These are phyloP conservation scores for Rhodotorula toruloides DNA, from an alignment of 768 basidiomycete genomes.

Conservation along the genomic window DNA sequence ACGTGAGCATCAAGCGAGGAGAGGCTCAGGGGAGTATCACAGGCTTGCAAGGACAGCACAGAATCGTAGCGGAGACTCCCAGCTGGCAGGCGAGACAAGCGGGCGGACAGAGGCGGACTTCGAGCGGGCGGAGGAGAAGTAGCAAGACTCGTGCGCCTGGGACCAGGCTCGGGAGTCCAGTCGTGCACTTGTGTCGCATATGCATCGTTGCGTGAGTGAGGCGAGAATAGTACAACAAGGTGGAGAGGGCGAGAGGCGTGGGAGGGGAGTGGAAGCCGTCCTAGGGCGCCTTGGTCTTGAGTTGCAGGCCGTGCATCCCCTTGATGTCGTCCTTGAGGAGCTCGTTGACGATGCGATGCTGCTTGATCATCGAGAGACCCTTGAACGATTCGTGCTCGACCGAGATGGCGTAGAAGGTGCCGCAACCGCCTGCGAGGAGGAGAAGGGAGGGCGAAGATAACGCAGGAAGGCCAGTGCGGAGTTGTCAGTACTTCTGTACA, in stretches of 20 bases:
- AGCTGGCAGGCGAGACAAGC: no score
- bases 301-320: slow-evolving; percentile 73
- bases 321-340: slow-evolving; percentile 81
- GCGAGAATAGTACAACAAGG: not conserved
- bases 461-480: no score
- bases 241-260: not conserved
- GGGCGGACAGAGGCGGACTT: no score
- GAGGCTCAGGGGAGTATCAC: no score
- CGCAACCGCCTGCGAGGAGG: slow-evolving; percentile 71
- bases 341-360: slow-evolving; percentile 84
- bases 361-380: slow-evolving; percentile 79
- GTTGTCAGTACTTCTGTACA: no score
- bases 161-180: no score
- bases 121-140: no score
- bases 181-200: no score
- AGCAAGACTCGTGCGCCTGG: no score
- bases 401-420: slow-evolving; percentile 89
- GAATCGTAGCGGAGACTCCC: not conserved
- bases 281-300: slow-evolving; percentile 16
- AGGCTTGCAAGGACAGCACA: not conserved
- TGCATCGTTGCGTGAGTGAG: no score
- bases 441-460: not conserved
- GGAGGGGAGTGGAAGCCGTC: no score
- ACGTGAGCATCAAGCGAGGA: not conserved
- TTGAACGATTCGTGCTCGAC: slow-evolving; percentile 81